Evolutionary conservation across 805 yeast species (phyloP).

Genomic region (Myxozyma melibiosi): DNA sequence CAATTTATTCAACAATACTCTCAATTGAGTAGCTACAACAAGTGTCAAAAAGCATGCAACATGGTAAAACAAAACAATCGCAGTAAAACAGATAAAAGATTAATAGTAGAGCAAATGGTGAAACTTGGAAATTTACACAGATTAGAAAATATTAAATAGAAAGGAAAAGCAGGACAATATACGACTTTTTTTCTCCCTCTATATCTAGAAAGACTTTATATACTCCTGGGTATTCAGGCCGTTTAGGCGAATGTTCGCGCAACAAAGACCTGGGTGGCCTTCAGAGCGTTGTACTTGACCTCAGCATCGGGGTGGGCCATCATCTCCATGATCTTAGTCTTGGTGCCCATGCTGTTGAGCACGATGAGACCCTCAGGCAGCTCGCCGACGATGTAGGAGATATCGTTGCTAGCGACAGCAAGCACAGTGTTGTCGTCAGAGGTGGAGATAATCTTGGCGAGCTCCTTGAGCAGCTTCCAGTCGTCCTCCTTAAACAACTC

Average conservation of each 20-base stretch:
- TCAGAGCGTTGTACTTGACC: slow-evolving; percentile 91
- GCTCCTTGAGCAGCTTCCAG: slow-evolving; percentile 68
- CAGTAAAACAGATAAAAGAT: no score
- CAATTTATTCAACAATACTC: no score
- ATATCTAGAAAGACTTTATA: no score
- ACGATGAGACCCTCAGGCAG: slow-evolving; percentile 63
- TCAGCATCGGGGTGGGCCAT: slow-evolving; percentile 80
- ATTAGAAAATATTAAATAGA: no score
- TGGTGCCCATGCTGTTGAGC: slow-evolving; percentile 60
- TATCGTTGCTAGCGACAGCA: slow-evolving; percentile 70
- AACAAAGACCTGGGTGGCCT: slow-evolving; percentile 91
- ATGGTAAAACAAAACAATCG: no score
- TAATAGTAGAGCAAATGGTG: no score
- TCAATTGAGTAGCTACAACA: no score
- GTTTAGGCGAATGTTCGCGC: slow-evolving; percentile 62
- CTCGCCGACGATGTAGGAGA: slow-evolving; percentile 61
- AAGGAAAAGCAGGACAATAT: not conserved
- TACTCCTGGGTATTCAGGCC: no score
- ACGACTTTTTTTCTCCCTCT: not conserved
- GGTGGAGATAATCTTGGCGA: slow-evolving; percentile 48
- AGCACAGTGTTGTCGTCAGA: slow-evolving; percentile 41
- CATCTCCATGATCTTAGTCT: slow-evolving; percentile 79
- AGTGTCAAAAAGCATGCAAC: no score
- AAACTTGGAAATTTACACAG: no score
- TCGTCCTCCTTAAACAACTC: slow-evolving; percentile 72